A percentile compares a stretch with the other conserved stretches of the same genome.
Conservation (phyloP, 1,139 yeast species). For the Geotrichum restrictum region DNA sequence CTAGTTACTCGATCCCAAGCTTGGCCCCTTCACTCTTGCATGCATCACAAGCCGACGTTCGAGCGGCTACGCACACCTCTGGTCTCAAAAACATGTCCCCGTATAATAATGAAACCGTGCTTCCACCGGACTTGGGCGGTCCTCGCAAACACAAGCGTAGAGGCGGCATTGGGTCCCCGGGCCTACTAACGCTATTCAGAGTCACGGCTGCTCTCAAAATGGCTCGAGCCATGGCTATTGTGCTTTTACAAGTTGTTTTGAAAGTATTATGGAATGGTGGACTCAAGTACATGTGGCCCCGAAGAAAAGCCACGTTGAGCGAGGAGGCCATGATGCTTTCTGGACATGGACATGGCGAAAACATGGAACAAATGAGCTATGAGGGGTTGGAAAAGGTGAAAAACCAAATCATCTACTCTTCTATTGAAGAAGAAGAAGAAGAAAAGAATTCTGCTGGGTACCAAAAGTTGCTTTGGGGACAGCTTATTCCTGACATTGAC, state of each 20-base stretch:
- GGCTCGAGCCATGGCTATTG: slow-evolving; percentile 11
- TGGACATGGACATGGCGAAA: not conserved
- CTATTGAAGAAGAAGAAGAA: slow-evolving; percentile 20
- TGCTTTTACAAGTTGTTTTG: slow-evolving; percentile 8
- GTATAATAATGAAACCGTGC: slow-evolving; percentile 14
- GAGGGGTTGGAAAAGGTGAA: slow-evolving; percentile 19
- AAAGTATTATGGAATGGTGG: slow-evolving; percentile 12
- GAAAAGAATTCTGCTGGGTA: slow-evolving; percentile 17
- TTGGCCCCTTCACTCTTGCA: slow-evolving; percentile 15
- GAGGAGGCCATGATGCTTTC: not conserved
- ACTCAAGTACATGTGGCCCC: slow-evolving; percentile 13
- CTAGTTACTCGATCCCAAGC: not conserved
- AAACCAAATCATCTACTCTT: slow-evolving; percentile 23
- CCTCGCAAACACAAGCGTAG: not conserved
- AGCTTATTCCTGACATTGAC: slow-evolving; percentile 29
- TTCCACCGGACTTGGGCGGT: slow-evolving; percentile 15
- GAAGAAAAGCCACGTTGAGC: not conserved
- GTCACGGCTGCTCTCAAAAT: slow-evolving; percentile 9
- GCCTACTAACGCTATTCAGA: slow-evolving; percentile 10
- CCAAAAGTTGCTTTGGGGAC: slow-evolving; percentile 26
- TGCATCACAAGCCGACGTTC: not conserved
- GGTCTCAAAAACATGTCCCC: slow-evolving; percentile 5
- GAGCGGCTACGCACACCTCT: not conserved
- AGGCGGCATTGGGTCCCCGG: not conserved
- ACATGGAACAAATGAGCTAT: slow-evolving; percentile 6